Conservation (phyloP, 2,329 filamentous ascomycete genomes). For the Sordariomycetes sp. region DNA sequence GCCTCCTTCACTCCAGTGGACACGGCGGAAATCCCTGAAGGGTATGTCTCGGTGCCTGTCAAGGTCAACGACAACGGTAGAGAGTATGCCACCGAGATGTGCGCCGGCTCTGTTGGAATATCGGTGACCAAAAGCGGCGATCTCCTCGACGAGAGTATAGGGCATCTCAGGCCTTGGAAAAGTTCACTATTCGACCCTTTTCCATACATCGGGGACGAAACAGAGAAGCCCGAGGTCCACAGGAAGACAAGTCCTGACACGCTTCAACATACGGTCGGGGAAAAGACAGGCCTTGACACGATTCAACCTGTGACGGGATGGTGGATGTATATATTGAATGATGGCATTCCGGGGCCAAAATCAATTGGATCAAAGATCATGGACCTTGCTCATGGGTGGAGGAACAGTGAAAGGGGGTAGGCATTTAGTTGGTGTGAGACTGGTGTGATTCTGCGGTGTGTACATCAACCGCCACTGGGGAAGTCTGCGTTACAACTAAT, state of each 20-base stretch:
- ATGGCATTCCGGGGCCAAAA: no score
- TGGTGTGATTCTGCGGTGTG: no score
- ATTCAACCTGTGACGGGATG: conserved; percentile 2
- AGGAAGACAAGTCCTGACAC: background rate
- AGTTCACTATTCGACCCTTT: no score
- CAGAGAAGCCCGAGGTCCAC: no score
- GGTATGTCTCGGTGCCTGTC: conserved; percentile 1
- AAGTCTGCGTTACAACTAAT: no score
- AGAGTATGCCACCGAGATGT: background rate
- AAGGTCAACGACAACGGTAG: background rate
- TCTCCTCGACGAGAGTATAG: background rate
- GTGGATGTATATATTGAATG: no score
- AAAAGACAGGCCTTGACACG: background rate
- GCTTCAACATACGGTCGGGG: background rate
- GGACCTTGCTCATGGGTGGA: no score
- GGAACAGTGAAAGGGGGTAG: no score
- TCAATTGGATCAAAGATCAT: no score
- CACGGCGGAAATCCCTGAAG: background rate
- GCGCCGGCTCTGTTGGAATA: conserved; percentile 1
- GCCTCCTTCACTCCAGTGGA: background rate
- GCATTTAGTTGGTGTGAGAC: no score
- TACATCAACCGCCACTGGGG: no score
- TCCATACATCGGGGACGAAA: no score
- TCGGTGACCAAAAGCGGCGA: background rate
- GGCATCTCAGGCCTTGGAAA: background rate